Base-by-base conservation (phyloP, 2,329 filamentous ascomycete species). In the Fusarium camptoceras region DNA sequence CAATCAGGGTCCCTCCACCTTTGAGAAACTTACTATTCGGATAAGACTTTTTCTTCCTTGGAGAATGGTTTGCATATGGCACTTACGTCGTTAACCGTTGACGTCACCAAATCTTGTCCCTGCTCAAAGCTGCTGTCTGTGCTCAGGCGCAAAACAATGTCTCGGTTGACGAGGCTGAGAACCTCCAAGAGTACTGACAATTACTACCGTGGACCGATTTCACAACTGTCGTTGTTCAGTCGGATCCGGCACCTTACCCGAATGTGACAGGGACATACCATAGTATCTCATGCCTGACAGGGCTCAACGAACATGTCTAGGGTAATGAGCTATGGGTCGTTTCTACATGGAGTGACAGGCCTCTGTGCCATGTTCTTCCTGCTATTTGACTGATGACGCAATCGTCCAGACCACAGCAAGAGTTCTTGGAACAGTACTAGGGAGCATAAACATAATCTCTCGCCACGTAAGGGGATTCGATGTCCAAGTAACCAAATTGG, bases 1-100 rank as follows among this genome's bases (percentile, higher is more conserved):
- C 43, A 44, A 66, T 72, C 65, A 72, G 64, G 68, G 61, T 70
- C 60, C 64, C 57, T 49, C 64, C 63, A 71, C 43, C 39, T 48
- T 48, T 47, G n/a, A 24, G 30, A 27, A 59, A 34, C 20, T 9
- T 43, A 16, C 12, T 43, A 16, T 39, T 14, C 7, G n/a, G 39
- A 41, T 37, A 42, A 41, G 27, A 42, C 16, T 30, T 42, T 43
- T 41, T 39, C 16, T 25, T 15, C 15, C 48, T n/a, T 37, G 27
- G 39, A 54, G 18, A 44, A 43, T 50, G 46, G 34, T 48, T 50
- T 61, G 51, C 44, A 63, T 39, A 55, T 31, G 39, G 30, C 43
- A 41, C 31, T 27, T 60, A 42, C 37, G 25, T 61, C 54, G 25
- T 55, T 20, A 39, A 42, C 44, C 34, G 11, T 54, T 50, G 63